Conservation (phyloP, 257 asterid genomes). For the Solanum pennellii region DNA sequence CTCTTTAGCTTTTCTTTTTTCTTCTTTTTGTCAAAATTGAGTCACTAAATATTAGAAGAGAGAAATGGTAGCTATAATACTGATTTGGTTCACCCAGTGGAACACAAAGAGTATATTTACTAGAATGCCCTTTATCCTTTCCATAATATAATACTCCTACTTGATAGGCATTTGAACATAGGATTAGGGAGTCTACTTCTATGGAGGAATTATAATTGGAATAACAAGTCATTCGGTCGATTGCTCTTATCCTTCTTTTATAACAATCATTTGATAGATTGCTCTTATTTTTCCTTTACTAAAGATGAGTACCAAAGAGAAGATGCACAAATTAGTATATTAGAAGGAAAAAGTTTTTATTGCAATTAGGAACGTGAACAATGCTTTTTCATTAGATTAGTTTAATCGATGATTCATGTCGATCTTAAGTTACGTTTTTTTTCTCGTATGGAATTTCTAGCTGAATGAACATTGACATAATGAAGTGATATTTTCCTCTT, state of each 20-base stretch:
- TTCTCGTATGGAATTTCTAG: not conserved
- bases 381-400: accelerated
- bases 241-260: no score
- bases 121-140: not conserved
- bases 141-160: not conserved
- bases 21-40: not conserved
- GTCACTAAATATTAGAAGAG: not conserved
- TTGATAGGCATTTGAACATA: not conserved
- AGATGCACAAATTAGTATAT: no score
- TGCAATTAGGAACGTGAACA: not conserved
- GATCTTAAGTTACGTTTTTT: not conserved
- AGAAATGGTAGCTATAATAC: not conserved
- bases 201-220: no score
- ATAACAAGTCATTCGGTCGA: accelerated
- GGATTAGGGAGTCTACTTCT: not conserved
- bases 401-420: no score
- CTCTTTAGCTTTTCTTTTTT: not conserved
- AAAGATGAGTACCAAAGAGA: no score
- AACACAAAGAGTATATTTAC: not conserved
- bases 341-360: not conserved
- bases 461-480: not conserved
- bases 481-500: not conserved
- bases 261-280: accelerated
- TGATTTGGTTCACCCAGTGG: not conserved
- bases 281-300: no score